Base-by-base conservation (phyloP, 306 rosid genomes). In the Lathyrus aphaca region DNA sequence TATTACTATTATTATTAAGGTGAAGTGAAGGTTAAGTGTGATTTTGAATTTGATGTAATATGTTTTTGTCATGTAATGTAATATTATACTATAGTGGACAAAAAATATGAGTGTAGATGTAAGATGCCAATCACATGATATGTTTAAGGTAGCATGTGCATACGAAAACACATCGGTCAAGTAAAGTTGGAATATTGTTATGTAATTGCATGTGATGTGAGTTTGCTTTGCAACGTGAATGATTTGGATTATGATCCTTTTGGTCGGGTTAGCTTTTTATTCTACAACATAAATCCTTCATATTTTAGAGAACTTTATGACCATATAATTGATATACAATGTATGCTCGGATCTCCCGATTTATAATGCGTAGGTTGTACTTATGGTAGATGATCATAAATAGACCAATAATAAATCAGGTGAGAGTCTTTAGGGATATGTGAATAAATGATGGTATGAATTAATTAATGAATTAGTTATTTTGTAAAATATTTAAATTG, bases 171-270 rank as follows among this genome's bases (percentile, higher is more conserved):
- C 77, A 74, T 55, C 32, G 75, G 77, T 82, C 78, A 77, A 68
- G 76, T 3, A 2, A 35, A 35, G 68, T 6, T 68, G 64, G 60
- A 74, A 69, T 55, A 68, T 39, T 18, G 42, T 69, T 51, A 77
- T 57, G 44, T 50, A 18, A 50, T 64, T 72, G 78, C 86, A 82
- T 77, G 86, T 81, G 85, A 81, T 72, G 85, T 82, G 82, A 71
- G 57, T 74, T 82, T 77, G 68, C 40, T 42, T 7, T 44, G 62
- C 23, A 66, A 69, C 75, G 78, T 58, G 81, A 69, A 53, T 51
- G 73, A 78, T 59, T 73, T 81, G 85, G 72, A 69, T 73, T 48
- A 74, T 74, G 74, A 44, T 69, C 57, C 64, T 65, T 62, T 59
- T 61, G 46, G 21, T 56, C n/a, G 12, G 45, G 54, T 61, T 53